phyloP scores from a whole-genome alignment of 148 eudicot genomes.

The Diospyros lotus region DNA sequence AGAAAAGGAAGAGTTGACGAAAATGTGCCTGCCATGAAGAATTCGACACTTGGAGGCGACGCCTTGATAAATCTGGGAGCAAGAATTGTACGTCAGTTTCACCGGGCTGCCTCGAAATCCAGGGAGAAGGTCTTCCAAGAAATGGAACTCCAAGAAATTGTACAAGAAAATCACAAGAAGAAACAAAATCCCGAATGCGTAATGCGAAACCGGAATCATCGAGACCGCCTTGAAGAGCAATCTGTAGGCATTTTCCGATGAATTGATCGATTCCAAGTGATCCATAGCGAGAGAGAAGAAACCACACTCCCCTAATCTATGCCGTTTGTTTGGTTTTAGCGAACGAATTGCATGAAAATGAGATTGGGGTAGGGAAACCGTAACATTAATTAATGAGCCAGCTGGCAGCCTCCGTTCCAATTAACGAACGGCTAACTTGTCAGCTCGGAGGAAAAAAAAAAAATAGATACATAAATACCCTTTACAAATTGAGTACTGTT shows the following conservation, averaged over 20 bases:
- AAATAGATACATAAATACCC: no score
- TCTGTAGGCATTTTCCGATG: slow-evolving; percentile 34
- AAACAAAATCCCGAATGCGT: slow-evolving; percentile 26
- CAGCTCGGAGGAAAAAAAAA: no score
- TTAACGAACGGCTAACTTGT: no score
- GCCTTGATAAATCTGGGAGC: slow-evolving; percentile 48
- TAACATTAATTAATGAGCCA: no score
- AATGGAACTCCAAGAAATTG: slow-evolving; percentile 72
- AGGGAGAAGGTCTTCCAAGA: slow-evolving; percentile 54
- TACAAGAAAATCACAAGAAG: slow-evolving; percentile 35
- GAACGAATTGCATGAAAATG: neutral
- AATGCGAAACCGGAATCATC: slow-evolving; percentile 55
- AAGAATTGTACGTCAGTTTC: slow-evolving; percentile 44
- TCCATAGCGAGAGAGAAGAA: slow-evolving; percentile 13
- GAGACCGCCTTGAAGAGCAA: slow-evolving; percentile 33
- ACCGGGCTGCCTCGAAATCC: slow-evolving; percentile 66
- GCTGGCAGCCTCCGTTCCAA: no score
- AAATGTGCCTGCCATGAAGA: slow-evolving; percentile 68
- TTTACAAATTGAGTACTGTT: no score
- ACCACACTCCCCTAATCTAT: no score
- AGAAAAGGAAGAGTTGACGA: neutral
- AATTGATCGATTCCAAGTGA: slow-evolving; percentile 13
- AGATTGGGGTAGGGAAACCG: neutral
- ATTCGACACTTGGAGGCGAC: slow-evolving; percentile 76
- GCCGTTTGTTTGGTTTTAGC: neutral